Base-by-base conservation (phyloP, 2,329 filamentous ascomycete species). In the Penicillium sp. region DNA sequence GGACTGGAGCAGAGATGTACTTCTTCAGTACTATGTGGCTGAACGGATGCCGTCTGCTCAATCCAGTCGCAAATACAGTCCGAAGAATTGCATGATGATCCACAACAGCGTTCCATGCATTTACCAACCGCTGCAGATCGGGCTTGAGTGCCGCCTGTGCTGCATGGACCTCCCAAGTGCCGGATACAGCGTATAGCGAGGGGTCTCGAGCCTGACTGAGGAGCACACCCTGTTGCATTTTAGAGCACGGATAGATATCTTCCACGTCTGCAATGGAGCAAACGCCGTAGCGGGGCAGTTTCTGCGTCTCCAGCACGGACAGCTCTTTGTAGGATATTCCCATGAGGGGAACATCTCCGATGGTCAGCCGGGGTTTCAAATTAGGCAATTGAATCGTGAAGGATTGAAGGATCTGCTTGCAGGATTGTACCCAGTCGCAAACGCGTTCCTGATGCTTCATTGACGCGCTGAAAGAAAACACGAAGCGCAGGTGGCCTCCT, bases 391-490 rank as follows among this genome's bases (percentile, higher is more conserved):
- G 57, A 30, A 70, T 64, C 0, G 72, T 70, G 9, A 78, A 61
- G 0, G 66, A 66, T 7, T 67, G 63, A 3, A 83, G 71, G 0
- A 73, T 70, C 3, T 72, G 44, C 17, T 73, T 69, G 56, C 77
- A 83, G 31, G 70, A 66, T 0, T 70, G 68, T 5, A 84, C 74
- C 83, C 82, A 84, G 17, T 69, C 41, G 7, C 71, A 69, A 19
- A 85, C 81, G 0, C 69, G 68, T 1, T 74, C 67, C 60, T 84
- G 81, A 63, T 84, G 80, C 11, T 70, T 69, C 80, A 84, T 84
- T 23, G 76, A 70, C 11, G 76, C 73, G 64, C 84, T 85, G 70
- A 82, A 84, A 0, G 82, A 81, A 66, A 85, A 85, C 0, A 79
- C 79, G 54, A 85, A 81, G 11, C 81, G 78, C 31, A 85, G 73